Percentiles rank a stretch among this genome's conserved stretches.
Evolutionary conservation across 164 flowering plant genomes (phyloP).

Genomic region (Malania oleifera): DNA sequence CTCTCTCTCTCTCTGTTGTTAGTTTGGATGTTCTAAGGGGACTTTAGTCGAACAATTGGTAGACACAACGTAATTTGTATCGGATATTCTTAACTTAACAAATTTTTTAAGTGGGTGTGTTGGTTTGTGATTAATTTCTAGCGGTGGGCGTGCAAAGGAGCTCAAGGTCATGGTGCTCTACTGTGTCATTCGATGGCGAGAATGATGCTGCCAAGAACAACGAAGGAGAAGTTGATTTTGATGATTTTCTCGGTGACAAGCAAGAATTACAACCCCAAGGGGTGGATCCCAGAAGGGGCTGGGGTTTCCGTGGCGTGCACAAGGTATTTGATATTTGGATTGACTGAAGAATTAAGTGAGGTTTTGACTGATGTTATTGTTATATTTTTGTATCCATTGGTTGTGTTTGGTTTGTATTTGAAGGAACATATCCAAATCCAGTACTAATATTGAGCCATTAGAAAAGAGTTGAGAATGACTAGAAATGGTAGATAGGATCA

Average conservation of each 20-base stretch:
- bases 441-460: no score
- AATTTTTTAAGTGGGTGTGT: neutral
- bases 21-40: neutral
- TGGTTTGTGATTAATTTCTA: conserved; percentile 9
- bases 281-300: conserved; percentile 83
- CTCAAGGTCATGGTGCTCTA: conserved; percentile 45
- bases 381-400: neutral
- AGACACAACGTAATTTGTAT: no score
- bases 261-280: conserved; percentile 59
- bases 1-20: neutral
- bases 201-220: conserved; percentile 19
- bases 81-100: neutral
- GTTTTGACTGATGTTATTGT: no score
- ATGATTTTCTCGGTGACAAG: conserved; percentile 44
- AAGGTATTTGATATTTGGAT: conserved; percentile 51
- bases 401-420: no score
- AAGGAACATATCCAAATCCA: neutral
- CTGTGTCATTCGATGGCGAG: conserved; percentile 21
- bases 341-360: neutral
- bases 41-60: neutral
- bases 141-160: conserved; percentile 30
- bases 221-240: conserved; percentile 25
- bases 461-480: no score
- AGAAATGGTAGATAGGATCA: no score
- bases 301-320: conserved; percentile 94